Conservation (phyloP, 164 flowering plant genomes). For the Taxillus chinensis region DNA sequence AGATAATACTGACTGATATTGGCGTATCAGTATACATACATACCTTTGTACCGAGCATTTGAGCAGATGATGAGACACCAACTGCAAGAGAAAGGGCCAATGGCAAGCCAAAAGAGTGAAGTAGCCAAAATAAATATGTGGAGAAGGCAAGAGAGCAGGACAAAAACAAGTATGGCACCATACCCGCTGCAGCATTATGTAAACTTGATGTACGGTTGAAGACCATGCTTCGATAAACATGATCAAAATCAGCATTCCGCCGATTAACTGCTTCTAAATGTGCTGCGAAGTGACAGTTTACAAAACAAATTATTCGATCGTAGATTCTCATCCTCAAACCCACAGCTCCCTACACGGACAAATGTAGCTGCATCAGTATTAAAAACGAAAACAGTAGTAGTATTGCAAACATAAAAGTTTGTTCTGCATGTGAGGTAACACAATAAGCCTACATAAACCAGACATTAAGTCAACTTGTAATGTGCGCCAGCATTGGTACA, state of each 20-base stretch:
- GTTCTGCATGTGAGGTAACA: no score
- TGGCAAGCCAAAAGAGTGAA: slow-evolving; percentile 60
- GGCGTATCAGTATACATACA: slow-evolving; percentile 6
- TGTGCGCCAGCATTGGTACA: no score
- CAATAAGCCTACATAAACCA: no score
- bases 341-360: slow-evolving; percentile 74
- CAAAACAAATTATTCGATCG: slow-evolving; percentile 84
- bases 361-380: background rate
- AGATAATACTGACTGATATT: background rate
- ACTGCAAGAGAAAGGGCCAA: slow-evolving; percentile 62
- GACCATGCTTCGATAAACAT: slow-evolving; percentile 63
- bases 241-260: slow-evolving; percentile 95
- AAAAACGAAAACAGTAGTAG: background rate
- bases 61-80: slow-evolving; percentile 54
- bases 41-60: slow-evolving; percentile 51
- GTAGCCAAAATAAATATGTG: slow-evolving; percentile 43
- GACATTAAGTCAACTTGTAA: no score
- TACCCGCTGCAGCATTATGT: slow-evolving; percentile 63
- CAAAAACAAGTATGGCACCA: slow-evolving; percentile 34
- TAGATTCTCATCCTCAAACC: slow-evolving; percentile 90
- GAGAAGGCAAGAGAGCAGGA: slow-evolving; percentile 47
- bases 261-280: slow-evolving; percentile 95
- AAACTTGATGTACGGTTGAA: slow-evolving; percentile 61
- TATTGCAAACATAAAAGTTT: background rate
- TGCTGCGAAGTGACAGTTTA: slow-evolving; percentile 97